Percentiles rank a stretch among this genome's conserved stretches.
Conservation (phyloP, 345 rosid species). For the Populus alba region DNA sequence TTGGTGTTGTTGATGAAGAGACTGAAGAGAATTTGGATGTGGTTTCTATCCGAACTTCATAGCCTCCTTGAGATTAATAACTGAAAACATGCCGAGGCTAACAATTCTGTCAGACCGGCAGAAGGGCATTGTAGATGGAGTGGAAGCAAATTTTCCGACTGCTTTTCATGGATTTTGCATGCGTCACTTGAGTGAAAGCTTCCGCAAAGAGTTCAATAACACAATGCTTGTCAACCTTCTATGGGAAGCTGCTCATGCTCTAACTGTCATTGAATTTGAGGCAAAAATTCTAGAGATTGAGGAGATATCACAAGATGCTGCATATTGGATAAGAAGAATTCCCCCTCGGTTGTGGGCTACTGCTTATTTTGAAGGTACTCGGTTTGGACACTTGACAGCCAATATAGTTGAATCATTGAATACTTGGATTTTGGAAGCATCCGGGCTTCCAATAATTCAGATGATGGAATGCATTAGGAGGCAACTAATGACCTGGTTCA, state of each 20-base stretch:
- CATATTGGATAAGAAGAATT: slow-evolving; percentile 83
- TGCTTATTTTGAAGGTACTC: slow-evolving; percentile 87
- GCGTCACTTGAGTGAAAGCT: slow-evolving; percentile 93
- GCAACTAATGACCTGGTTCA: slow-evolving; percentile 98
- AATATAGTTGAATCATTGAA: slow-evolving; percentile 80
- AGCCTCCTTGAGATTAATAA: slow-evolving; percentile 83
- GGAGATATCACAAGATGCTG: slow-evolving; percentile 91
- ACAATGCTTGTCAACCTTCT: slow-evolving; percentile 82
- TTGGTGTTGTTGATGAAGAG: slow-evolving; percentile 96
- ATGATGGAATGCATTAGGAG: slow-evolving; percentile 99
- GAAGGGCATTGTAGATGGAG: slow-evolving; percentile 85
- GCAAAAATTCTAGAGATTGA: slow-evolving; percentile 86
- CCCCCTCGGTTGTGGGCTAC: slow-evolving; percentile 98
- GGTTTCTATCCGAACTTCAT: slow-evolving; percentile 96
- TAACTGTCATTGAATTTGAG: slow-evolving; percentile 85
- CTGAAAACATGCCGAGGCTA: slow-evolving; percentile 97
- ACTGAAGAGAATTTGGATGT: slow-evolving; percentile 98
- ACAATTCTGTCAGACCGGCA: slow-evolving; percentile 92
- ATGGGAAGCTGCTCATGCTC: slow-evolving; percentile 94
- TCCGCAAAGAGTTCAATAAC: slow-evolving; percentile 90
- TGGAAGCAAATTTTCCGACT: slow-evolving; percentile 87
- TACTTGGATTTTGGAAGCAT: slow-evolving; percentile 88
- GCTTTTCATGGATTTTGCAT: slow-evolving; percentile 97
- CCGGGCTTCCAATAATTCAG: slow-evolving; percentile 95
- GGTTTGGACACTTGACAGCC: slow-evolving; percentile 89